Base-by-base conservation (phyloP, 345 rosid genomes). In the Brassica napus region DNA sequence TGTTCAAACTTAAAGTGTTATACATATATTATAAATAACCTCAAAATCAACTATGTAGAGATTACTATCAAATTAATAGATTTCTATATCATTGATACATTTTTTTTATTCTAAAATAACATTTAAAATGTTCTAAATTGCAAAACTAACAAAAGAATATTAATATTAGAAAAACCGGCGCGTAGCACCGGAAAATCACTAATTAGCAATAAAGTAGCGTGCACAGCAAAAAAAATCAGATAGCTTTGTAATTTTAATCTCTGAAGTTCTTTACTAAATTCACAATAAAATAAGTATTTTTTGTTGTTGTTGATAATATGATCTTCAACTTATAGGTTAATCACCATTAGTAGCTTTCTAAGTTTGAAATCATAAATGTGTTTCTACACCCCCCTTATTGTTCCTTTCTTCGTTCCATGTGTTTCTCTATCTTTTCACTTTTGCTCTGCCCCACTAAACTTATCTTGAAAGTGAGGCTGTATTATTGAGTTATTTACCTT, bases 381-480 rank as follows among this genome's bases (percentile, higher is more conserved):
- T 30, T 16, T 54, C 54, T 61, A 37, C 42, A 39, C 12, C 58
- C 68, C 68, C 11, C 44, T n/a, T 28, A 4, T 28, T 28, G 31
- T 28, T 9, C 68, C 16, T 59, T 61, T 72, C 60, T 42, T 73
- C 31, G 16, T 62, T 42, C 60, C 44, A 73, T 73, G 76, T 73
- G 69, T 72, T 71, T 35, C 14, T 23, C 14, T 26, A 62, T 61
- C 68, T 28, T 73, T 73, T 28, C 30, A 73, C 68, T 61, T 61
- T 44, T 61, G 68, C 42, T 44, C 30, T 47, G 47, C 47, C 77
- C 47, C 77, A 73, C 77, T 73, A 28, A 73, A 11, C 69, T 30
- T 73, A 73, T 73, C 77, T 32, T 63, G 52, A 44, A 15, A 63
- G 15, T 42, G 14, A 44, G n/a, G 52, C 52, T 44, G 16, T 49